A percentile compares a stretch with the other conserved stretches of the same genome.
Evolutionary conservation across 306 rosid species (phyloP).

Genomic region (Astragalus membranaceus): DNA sequence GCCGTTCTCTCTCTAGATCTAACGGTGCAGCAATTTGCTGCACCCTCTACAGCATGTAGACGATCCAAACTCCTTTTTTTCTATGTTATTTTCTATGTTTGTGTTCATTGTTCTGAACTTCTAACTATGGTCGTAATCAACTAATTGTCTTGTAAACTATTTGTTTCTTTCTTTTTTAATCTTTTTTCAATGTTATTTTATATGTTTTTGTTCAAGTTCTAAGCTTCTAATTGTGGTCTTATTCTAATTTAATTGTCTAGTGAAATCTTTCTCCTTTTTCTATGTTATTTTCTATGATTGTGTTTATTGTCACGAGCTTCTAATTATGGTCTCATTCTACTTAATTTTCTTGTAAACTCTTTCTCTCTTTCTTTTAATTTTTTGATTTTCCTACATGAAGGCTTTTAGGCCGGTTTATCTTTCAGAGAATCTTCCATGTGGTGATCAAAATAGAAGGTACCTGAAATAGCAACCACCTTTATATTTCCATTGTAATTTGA

Average conservation of each 20-base stretch:
- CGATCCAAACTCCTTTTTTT: too few species aligned
- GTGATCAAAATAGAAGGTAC: slow-evolving; percentile 68
- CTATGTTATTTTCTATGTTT: neutral
- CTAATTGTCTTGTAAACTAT: neutral
- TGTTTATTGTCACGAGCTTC: neutral
- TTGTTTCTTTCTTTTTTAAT: neutral
- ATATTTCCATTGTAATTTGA: neutral
- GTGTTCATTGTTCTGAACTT: neutral
- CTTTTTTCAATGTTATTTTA: neutral
- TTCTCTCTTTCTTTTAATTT: neutral
- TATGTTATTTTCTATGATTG: neutral
- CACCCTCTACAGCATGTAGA: too few species aligned
- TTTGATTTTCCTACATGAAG: slow-evolving; percentile 28
- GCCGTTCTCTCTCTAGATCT: too few species aligned
- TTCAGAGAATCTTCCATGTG: slow-evolving; percentile 42
- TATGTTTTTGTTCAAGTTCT: neutral
- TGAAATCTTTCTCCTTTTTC: neutral
- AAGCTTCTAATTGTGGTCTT: neutral
- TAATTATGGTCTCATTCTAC: neutral
- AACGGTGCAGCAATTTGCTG: too few species aligned
- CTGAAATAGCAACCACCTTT: neutral
- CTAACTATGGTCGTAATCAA: neutral
- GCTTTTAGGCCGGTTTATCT: slow-evolving; percentile 37
- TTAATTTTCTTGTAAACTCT: neutral
- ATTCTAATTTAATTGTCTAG: neutral